These are phyloP conservation scores for Solanum lycopersicoides DNA, from an alignment of 257 asterid species.

Conservation along the genomic window DNA sequence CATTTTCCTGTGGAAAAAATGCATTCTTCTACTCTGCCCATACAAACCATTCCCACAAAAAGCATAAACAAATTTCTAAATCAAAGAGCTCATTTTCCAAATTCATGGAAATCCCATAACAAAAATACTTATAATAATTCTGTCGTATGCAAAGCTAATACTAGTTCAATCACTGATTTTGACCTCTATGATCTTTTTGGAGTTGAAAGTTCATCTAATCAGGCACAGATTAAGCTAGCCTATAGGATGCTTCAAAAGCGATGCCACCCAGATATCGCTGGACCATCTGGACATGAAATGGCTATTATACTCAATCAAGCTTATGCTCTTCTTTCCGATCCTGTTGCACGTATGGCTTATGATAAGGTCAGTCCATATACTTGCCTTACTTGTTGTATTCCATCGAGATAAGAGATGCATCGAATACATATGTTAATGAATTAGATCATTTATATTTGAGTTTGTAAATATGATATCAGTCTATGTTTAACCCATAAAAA, in stretches of 20 bases:
- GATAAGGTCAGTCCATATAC: constrained; percentile 44
- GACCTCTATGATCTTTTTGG: constrained; percentile 89
- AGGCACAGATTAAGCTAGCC: constrained; percentile 56
- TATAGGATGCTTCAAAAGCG: constrained; percentile 76
- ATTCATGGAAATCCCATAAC: not conserved
- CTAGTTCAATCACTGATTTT: constrained; percentile 43
- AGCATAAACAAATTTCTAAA: constrained; percentile 4
- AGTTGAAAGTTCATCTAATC: constrained; percentile 48
- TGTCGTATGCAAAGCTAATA: constrained; percentile 26
- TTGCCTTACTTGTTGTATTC: not conserved
- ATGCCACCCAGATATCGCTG: constrained; percentile 94
- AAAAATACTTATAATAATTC: not conserved
- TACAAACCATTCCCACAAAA: constrained; percentile 18
- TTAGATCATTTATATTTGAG: not conserved
- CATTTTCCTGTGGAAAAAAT: constrained; percentile 10
- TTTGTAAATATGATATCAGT: not conserved
- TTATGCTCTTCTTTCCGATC: constrained; percentile 74
- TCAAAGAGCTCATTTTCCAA: not conserved
- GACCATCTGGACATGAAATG: constrained; percentile 84
- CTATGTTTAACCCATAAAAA: not conserved
- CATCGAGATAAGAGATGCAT: not conserved
- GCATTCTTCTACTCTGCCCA: constrained; percentile 35
- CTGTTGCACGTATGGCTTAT: constrained; percentile 52
- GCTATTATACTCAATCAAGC: constrained; percentile 89
- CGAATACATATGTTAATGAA: not conserved